Evolutionary conservation across 2,329 filamentous ascomycete genomes (phyloP).

Genomic region (Cercospora citrullina): DNA sequence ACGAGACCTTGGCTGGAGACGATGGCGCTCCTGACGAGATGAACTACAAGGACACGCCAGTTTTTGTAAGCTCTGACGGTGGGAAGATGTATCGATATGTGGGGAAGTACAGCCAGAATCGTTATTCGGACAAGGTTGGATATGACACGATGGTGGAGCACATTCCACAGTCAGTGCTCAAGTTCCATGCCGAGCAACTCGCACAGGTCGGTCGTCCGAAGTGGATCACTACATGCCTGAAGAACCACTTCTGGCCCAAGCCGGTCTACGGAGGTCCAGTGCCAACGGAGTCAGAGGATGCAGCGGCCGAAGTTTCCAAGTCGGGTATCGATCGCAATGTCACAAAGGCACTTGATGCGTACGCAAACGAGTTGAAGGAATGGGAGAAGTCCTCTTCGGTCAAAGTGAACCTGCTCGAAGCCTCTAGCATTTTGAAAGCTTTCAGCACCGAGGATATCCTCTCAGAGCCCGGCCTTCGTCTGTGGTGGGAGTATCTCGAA

Average conservation of each 20-base stretch:
- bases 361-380: conserved; percentile 38
- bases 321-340: conserved; percentile 33
- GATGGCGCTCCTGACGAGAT: conserved; percentile 24
- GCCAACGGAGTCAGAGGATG: conserved; percentile 23
- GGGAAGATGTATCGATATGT: conserved; percentile 44
- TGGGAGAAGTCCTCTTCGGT: conserved; percentile 46
- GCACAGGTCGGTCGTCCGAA: conserved; percentile 38
- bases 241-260: conserved; percentile 46
- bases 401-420: conserved; percentile 40
- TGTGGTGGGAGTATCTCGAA: conserved; percentile 52
- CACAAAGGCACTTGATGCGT: conserved; percentile 36
- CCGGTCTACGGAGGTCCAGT: conserved; percentile 45
- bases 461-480: conserved; percentile 42
- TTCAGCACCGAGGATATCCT: conserved; percentile 46
- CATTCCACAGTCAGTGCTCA: conserved; percentile 41
- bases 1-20: conserved; percentile 36
- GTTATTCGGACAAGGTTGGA: conserved; percentile 48
- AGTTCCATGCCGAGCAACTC: conserved; percentile 45
- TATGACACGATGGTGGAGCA: conserved; percentile 43
- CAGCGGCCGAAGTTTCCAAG: not conserved
- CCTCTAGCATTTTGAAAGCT: conserved; percentile 42
- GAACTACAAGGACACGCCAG: conserved; percentile 43
- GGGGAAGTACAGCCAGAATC: conserved; percentile 49
- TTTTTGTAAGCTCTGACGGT: conserved; percentile 42
- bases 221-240: conserved; percentile 47